Base-by-base conservation (phyloP, 495 filamentous ascomycete species). In the Pseudomonodictys pantanalensis region DNA sequence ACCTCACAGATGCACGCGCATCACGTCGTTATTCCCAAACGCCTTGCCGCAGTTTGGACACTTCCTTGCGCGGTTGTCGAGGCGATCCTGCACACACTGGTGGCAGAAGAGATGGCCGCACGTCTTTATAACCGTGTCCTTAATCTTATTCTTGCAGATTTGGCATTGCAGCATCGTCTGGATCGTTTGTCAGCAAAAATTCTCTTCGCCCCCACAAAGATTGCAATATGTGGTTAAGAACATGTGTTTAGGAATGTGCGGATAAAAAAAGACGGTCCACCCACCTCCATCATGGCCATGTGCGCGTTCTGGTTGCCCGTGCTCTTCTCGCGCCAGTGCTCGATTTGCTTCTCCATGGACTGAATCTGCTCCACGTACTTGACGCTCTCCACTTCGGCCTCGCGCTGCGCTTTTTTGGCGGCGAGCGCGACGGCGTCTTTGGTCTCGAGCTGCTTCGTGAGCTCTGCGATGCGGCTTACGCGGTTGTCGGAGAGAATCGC, bases 101-200 rank as follows among this genome's bases (percentile, higher is more conserved):
- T 81, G 84, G 82, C 93, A 98, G 73, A 97, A 96, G 20, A 95
- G 84, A 73, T 98, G 93, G n/a, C 93, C 93, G 71, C 93, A 98
- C 12, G 87, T 90, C 69, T 91, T 91, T 65, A 98, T 80, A 17
- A 86, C 86, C 0, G 91, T 95, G 70, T 97, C 88, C 75, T 97
- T 97, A 79, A 96, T 93, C 52, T 92, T 89, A 51, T 78, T 83
- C 60, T 86, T 85, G 74, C 93, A 98, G 18, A 97, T 88, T 1
- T 88, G 86, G 76, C 93, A 98, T 35, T 92, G 82, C 17, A 90
- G 90, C 72, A 97, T 81, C 61, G 82, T 82, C 92, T 97, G 65
- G 11, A 41, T 10, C 8, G 11, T 25, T 32, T 49, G 23, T 50
- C 58, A 58, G 53, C 23, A 48, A 39, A 20, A n/a, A 1, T 7